phyloP scores from a whole-genome alignment of 306 rosid species.

The Fragaria nilgerrensis region DNA sequence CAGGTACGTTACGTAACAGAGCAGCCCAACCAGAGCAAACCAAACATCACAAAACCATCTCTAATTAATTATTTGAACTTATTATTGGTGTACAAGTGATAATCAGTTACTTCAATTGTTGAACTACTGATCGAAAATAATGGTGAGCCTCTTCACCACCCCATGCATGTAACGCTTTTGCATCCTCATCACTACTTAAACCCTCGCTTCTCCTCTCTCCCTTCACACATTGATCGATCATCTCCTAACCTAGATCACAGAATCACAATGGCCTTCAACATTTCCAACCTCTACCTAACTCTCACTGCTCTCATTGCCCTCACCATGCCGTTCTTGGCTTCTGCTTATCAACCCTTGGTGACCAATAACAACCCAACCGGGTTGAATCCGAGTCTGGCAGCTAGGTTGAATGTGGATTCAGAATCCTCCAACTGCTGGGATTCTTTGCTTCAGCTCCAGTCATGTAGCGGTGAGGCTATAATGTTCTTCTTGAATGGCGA shows the following conservation, averaged over 20 bases:
- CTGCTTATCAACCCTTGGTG: not conserved
- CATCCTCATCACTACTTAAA: not conserved
- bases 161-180: not conserved
- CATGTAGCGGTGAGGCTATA: slow-evolving; percentile 47
- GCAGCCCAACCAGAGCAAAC: not conserved
- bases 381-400: not conserved
- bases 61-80: too few relatives aligned
- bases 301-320: not conserved
- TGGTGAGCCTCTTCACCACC: not conserved
- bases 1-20: not conserved
- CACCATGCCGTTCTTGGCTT: not conserved
- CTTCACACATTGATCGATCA: not conserved
- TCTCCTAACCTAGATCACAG: not conserved
- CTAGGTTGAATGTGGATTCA: slow-evolving; percentile 38
- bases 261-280: not conserved
- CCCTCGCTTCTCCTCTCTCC: not conserved
- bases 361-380: not conserved
- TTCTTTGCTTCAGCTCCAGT: slow-evolving; percentile 40
- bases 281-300: not conserved
- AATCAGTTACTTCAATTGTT: too few relatives aligned
- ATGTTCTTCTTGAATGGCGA: slow-evolving; percentile 46
- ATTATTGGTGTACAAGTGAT: too few relatives aligned
- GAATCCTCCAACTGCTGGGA: slow-evolving; percentile 48
- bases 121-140: too few relatives aligned
- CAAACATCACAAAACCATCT: not conserved